Base-by-base conservation (phyloP, 2,329 filamentous ascomycete genomes). In the Fusarium sterilihyphosum region DNA sequence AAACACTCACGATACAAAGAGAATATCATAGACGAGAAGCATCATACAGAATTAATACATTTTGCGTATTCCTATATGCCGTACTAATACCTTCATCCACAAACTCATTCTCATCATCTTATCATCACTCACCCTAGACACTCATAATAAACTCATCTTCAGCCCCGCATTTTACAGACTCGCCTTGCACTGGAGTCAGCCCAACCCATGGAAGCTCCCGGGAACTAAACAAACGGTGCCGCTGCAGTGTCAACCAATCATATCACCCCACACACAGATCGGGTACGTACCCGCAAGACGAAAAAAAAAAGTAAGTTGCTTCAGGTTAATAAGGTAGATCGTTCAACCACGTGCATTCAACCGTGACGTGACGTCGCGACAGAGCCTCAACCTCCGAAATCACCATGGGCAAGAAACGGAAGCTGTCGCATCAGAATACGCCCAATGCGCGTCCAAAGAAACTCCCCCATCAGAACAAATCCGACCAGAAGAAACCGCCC, bases 371-470 rank as follows among this genome's bases (percentile, higher is more conserved):
- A 76, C 65, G 58, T 71, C 53, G 59, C 44, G 52, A 59, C 50
- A 69, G 50, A 59, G 40, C 47, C 61, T 64, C 56, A 57, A 57
- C 41, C 29, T 43, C n/a, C 10, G n/a, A 52, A 33, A 44, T 49
- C 50, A 49, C 59, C 47, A 85, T 84, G 83, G 80, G 76, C 61
- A 85, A 83, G 72, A 86, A 85, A 78, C 84, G 84, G 73, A 87
- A 86, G 82, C 81, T 84, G 62, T 71, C 74, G 66, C 80, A 71
- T 58, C 76, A 71, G 63, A 61, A 63, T 57, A 66, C 80, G 62
- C 59, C 67, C 8, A 72, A 60, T 41, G 54, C 56, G 40, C 68
- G 71, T 14, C 61, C 75, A 9, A 76, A 78, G 66, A 79, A 74
- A 29, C 65, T 64, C 49, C 59, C 69, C 12, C 71, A 75, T 12